A percentile compares a stretch with the other conserved stretches of the same genome.
These are phyloP conservation scores for Cercospora zeae-maydis DNA, from an alignment of 2,329 filamentous ascomycete genomes.

Conservation along the genomic window DNA sequence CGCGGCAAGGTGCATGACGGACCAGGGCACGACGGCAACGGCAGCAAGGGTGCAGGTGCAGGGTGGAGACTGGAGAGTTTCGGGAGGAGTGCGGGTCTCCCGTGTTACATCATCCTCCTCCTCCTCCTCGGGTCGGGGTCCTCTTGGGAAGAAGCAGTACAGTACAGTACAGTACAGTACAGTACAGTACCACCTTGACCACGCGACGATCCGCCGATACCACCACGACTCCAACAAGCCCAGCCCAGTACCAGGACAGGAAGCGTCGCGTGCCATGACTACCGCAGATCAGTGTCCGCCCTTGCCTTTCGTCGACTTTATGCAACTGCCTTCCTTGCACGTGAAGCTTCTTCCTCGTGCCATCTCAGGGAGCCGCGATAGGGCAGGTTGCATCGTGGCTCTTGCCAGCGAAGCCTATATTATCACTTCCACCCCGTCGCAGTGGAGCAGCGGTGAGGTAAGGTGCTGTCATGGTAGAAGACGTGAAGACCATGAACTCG, in stretches of 20 bases:
- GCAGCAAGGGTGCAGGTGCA: neutral
- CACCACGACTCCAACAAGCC: no score
- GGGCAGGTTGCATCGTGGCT: conserved; percentile 16
- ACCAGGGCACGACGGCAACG: neutral
- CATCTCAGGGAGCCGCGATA: conserved; percentile 13
- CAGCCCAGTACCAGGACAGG: no score
- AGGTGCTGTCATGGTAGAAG: conserved; percentile 5
- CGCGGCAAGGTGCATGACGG: neutral
- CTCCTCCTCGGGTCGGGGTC: no score
- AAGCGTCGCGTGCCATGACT: conserved; percentile 13
- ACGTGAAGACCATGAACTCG: neutral
- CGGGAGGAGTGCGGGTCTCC: no score
- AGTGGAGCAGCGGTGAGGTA: conserved; percentile 6
- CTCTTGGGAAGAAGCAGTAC: no score
- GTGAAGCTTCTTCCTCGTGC: no score
- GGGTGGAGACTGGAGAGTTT: neutral
- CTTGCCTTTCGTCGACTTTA: neutral
- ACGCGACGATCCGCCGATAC: neutral
- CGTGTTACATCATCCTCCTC: neutral
- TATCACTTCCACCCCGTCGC: neutral
- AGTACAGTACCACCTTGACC: conserved; percentile 1
- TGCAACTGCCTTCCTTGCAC: neutral
- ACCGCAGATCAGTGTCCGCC: neutral
- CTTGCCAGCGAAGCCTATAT: neutral
- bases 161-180: no score